Evolutionary conservation across 2,329 filamentous ascomycete genomes (phyloP).

Genomic region (Torrubiella hemipterigena): DNA sequence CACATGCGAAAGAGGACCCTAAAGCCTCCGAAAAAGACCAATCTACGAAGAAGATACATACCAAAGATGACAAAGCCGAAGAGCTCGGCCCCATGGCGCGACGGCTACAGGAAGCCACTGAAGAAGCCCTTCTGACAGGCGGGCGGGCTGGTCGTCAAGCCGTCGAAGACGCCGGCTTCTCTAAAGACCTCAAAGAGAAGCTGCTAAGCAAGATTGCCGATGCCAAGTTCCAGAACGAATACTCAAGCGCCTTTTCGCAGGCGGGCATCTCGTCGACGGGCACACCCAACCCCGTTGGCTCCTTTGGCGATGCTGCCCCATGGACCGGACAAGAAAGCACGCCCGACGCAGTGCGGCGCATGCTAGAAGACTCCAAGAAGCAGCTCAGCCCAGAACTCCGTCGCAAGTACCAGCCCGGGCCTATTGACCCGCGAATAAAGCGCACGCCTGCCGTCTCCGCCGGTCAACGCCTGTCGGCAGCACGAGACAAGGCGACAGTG

Average conservation of each 20-base stretch:
- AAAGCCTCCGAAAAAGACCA: too few species aligned
- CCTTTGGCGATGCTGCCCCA: slow-evolving; percentile 18
- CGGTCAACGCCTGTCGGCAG: slow-evolving; percentile 37
- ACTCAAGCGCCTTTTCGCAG: slow-evolving; percentile 35
- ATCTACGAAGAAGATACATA: too few species aligned
- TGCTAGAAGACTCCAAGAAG: slow-evolving; percentile 71
- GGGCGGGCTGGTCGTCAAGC: slow-evolving; percentile 47
- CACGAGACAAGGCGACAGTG: slow-evolving; percentile 42
- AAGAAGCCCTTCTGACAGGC: slow-evolving; percentile 46
- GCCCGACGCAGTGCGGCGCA: slow-evolving; percentile 68
- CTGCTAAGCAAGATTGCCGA: slow-evolving; percentile 45
- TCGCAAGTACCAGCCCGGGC: slow-evolving; percentile 31
- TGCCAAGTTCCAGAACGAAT: slow-evolving; percentile 39
- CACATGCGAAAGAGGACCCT: too few species aligned
- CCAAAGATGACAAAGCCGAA: too few species aligned
- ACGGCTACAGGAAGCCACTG: slow-evolving; percentile 49
- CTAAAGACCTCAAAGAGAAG: slow-evolving; percentile 46
- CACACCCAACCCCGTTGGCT: background rate
- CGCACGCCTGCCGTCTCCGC: slow-evolving; percentile 24
- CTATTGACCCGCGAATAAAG: slow-evolving; percentile 41
- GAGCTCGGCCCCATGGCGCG: slow-evolving; percentile 38
- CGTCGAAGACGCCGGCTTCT: slow-evolving; percentile 51
- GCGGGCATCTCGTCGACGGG: slow-evolving; percentile 30
- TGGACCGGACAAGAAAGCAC: slow-evolving; percentile 72
- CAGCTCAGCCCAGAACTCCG: slow-evolving; percentile 44